These are phyloP conservation scores for Erysiphe pulchra DNA, from an alignment of 2,329 filamentous ascomycete genomes.

Conservation along the genomic window DNA sequence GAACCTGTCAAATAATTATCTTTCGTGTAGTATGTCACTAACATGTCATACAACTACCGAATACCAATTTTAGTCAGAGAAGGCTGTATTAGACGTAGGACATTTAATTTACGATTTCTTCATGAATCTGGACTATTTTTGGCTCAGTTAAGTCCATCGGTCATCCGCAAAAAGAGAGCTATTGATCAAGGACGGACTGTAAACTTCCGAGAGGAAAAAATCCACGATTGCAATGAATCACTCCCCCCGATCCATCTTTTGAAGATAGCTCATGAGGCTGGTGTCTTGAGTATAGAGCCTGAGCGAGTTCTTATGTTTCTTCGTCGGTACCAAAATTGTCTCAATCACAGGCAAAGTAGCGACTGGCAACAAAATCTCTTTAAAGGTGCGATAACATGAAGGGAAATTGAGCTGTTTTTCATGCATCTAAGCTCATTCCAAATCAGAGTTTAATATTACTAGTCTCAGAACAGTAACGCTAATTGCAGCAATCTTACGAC, in stretches of 20 bases:
- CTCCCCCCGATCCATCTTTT: conserved; percentile 8
- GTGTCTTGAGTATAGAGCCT: conserved; percentile 7
- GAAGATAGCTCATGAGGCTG: conserved; percentile 6
- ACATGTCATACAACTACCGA: neutral
- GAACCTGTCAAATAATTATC: too few relatives aligned
- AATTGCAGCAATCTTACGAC: conserved; percentile 7
- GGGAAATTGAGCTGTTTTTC: neutral
- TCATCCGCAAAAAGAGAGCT: neutral
- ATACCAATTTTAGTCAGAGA: neutral
- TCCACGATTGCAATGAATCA: conserved; percentile 3
- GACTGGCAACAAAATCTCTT: conserved; percentile 7
- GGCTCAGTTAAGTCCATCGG: neutral
- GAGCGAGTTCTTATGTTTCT: conserved; percentile 8
- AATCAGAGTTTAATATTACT: conserved; percentile 4
- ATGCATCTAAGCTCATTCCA: neutral
- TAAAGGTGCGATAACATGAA: conserved; percentile 3
- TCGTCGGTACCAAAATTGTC: conserved; percentile 2
- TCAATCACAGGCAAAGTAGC: neutral
- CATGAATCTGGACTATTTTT: neutral
- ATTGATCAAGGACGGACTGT: neutral
- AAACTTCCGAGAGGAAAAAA: neutral
- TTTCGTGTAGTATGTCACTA: neutral
- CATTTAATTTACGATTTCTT: neutral
- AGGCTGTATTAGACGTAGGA: neutral
- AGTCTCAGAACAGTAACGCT: conserved; percentile 6